A percentile compares a stretch with the other conserved stretches of the same genome.
Conservation (phyloP, 148 eudicot genomes). For the Fallopia convolvulus region DNA sequence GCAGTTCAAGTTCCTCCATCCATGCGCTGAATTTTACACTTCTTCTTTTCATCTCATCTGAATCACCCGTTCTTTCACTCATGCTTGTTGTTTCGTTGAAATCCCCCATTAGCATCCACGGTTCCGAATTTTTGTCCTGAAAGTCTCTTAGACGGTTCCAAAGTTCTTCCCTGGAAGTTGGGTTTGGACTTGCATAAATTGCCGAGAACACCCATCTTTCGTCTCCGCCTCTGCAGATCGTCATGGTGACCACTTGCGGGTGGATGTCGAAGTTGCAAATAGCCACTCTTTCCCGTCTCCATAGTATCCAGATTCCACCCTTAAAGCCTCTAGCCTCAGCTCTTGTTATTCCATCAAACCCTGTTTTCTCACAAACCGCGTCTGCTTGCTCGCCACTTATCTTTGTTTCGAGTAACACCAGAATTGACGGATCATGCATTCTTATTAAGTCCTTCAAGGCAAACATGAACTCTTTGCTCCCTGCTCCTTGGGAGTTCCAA, state of each 20-base stretch:
- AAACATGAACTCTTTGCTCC: not conserved
- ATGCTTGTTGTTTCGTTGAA: not conserved
- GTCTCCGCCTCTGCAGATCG: not conserved
- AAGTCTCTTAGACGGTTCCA: not conserved
- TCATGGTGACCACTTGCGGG: not conserved
- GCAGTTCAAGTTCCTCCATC: not conserved
- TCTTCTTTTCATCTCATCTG: not conserved
- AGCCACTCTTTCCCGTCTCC: not conserved
- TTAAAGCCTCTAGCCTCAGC: not conserved
- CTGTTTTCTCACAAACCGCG: not conserved
- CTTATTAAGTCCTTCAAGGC: not conserved
- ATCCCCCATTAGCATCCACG: not conserved
- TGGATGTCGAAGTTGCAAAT: not conserved
- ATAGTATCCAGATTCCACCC: not conserved
- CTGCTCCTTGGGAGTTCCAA: not conserved
- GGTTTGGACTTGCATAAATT: not conserved
- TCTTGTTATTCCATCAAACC: not conserved
- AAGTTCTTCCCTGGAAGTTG: not conserved
- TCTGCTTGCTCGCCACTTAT: not conserved
- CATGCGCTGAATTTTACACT: not conserved
- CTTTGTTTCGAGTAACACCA: not conserved
- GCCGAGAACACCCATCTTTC: not conserved
- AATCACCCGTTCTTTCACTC: not conserved
- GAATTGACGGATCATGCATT: not conserved
- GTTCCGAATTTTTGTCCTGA: rapidly evolving